phyloP scores from a whole-genome alignment of 176 grass and related monocot species.

The Phragmites australis region DNA sequence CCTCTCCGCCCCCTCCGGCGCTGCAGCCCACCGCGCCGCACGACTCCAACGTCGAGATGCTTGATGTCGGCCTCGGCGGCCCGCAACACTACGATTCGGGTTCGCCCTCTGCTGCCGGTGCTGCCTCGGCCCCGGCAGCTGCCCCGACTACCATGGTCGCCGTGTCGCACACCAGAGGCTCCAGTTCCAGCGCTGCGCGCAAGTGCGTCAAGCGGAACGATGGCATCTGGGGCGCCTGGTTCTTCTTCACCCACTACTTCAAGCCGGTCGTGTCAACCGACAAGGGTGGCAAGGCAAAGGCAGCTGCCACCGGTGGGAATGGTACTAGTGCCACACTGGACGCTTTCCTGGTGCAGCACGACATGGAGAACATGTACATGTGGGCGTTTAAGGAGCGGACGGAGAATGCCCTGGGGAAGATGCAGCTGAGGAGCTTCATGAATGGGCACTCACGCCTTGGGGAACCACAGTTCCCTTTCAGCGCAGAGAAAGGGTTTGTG shows the following conservation, averaged over 20 bases:
- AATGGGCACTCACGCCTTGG: constrained; percentile 91
- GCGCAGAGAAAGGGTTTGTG: constrained; percentile 80
- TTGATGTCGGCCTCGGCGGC: constrained; percentile 71
- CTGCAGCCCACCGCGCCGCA: constrained; percentile 3
- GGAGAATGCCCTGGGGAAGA: constrained; percentile 94
- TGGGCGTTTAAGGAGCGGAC: constrained; percentile 90
- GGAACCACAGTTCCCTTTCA: constrained; percentile 89
- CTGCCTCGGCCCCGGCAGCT: neutral
- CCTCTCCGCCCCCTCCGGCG: constrained; percentile 59
- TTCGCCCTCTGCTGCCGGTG: constrained; percentile 33
- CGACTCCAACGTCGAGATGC: constrained; percentile 69
- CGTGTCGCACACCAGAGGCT: constrained; percentile 43
- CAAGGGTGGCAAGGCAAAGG: constrained; percentile 63
- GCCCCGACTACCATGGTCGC: constrained; percentile 32
- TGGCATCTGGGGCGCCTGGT: constrained; percentile 95
- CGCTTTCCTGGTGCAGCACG: constrained; percentile 92
- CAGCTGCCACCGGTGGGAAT: constrained; percentile 32
- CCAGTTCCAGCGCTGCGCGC: constrained; percentile 59
- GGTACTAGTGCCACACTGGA: constrained; percentile 62
- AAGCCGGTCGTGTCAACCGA: constrained; percentile 67
- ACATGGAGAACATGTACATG: constrained; percentile 99
- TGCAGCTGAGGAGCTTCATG: constrained; percentile 97
- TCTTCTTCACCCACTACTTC: constrained; percentile 99
- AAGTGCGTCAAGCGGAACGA: constrained; percentile 89
- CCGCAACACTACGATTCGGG: constrained; percentile 73